These are phyloP conservation scores for Chlorella sp. DNA, from an alignment of 139 green algal species.

Conservation along the genomic window DNA sequence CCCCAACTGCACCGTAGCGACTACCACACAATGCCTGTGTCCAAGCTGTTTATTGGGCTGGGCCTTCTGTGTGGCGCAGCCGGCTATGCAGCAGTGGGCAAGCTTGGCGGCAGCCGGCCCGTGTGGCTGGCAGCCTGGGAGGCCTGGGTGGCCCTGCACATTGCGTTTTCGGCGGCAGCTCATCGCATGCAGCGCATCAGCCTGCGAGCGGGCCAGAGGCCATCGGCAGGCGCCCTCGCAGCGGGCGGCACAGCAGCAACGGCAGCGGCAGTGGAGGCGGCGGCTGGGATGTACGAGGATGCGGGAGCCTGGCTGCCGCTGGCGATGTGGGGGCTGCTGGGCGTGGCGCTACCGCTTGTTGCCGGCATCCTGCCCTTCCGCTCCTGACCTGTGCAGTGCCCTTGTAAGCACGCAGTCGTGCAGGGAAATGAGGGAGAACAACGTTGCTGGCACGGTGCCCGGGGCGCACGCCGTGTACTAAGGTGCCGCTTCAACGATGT, in stretches of 20 bases:
- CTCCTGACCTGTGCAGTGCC: background rate
- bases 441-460: background rate
- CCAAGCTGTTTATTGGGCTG: conserved; percentile 43
- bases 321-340: conserved; percentile 13
- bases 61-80: conserved; percentile 36
- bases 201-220: background rate
- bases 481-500: too few relatives aligned
- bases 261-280: background rate
- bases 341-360: conserved; percentile 4
- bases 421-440: too few relatives aligned
- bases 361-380: conserved; percentile 23
- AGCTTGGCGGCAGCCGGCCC: conserved; percentile 36
- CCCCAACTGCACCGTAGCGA: background rate
- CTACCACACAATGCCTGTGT: conserved; percentile 44
- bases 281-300: background rate
- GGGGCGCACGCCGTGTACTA: background rate
- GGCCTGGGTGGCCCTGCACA: conserved; percentile 43
- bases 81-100: conserved; percentile 40
- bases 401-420: background rate
- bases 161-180: conserved; percentile 12
- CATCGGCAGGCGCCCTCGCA: too few relatives aligned
- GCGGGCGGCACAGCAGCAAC: background rate
- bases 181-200: conserved; percentile 4
- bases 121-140: conserved; percentile 49
- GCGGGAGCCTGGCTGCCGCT: background rate